Percentiles rank a stretch among this genome's conserved stretches.
Conservation (phyloP, 2,329 filamentous ascomycete species). For the Hypoxylon sp. region DNA sequence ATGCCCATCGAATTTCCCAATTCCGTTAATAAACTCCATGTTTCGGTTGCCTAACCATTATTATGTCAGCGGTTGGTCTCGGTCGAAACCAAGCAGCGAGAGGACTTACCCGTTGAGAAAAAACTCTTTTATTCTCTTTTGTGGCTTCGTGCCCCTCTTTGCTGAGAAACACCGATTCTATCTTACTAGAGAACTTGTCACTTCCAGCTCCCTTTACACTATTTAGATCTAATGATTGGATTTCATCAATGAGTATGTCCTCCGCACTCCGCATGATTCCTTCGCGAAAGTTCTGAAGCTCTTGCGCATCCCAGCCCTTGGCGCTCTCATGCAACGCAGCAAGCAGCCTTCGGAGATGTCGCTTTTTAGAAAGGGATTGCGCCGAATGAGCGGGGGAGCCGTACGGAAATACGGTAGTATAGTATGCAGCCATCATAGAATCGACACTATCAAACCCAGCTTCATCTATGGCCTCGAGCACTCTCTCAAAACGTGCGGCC, state of each 20-base stretch:
- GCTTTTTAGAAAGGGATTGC: conserved; percentile 9
- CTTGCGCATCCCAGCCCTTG: conserved; percentile 16
- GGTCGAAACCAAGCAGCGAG: not conserved
- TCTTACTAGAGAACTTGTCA: conserved; percentile 3
- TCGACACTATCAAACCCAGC: conserved; percentile 6
- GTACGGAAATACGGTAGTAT: conserved; percentile 3
- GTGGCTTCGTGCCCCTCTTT: conserved; percentile 8
- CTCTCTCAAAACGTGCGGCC: conserved; percentile 4
- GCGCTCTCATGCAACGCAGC: conserved; percentile 7
- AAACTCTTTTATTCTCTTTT: conserved; percentile 9
- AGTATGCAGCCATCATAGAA: conserved; percentile 11
- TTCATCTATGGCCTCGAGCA: conserved; percentile 13
- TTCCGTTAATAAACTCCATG: conserved; percentile 16
- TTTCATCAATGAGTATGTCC: conserved; percentile 14
- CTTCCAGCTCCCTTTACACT: not conserved
- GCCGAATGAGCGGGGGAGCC: conserved; percentile 6
- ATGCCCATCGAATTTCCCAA: conserved; percentile 7
- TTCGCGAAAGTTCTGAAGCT: conserved; percentile 10
- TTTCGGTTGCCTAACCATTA: conserved; percentile 6
- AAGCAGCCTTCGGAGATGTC: conserved; percentile 8
- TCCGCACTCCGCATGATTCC: conserved; percentile 11
- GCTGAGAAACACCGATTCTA: conserved; percentile 2
- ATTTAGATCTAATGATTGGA: conserved; percentile 9
- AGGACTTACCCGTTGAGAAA: conserved; percentile 6
- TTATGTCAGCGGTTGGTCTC: not conserved